Percentiles rank a stretch among this genome's conserved stretches.
These are phyloP conservation scores for Argentina anserina DNA, from an alignment of 306 rosid genomes.

Conservation along the genomic window DNA sequence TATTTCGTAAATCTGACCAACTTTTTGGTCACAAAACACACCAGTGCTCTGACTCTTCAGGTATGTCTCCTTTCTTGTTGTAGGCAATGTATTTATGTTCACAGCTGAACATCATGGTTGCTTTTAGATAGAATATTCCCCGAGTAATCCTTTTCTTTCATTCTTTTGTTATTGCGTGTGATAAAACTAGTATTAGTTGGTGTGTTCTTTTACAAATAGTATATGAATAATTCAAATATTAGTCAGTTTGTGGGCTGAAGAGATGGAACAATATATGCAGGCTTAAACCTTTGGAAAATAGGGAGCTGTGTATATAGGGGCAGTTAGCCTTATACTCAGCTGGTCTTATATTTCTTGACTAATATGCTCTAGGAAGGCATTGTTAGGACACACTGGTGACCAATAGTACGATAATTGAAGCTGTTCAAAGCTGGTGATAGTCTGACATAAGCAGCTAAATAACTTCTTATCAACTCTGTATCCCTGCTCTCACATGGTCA, in stretches of 20 bases:
- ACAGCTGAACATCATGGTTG: not conserved
- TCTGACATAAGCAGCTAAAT: not conserved
- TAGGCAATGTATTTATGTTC: not conserved
- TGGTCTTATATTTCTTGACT: not conserved
- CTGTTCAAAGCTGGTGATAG: not conserved
- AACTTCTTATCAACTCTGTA: not conserved
- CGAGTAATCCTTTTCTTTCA: too few species aligned
- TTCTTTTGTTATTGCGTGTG: not conserved
- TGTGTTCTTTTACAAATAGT: not conserved
- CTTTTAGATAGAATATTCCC: not conserved
- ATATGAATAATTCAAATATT: not conserved
- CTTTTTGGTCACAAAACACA: conserved; percentile 96
- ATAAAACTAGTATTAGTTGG: not conserved
- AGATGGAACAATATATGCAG: not conserved
- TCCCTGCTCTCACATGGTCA: not conserved
- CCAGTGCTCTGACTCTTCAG: conserved; percentile 99
- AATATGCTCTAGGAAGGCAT: not conserved
- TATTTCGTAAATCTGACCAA: conserved; percentile 97
- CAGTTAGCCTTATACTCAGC: not conserved
- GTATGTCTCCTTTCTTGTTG: conserved; percentile 40
- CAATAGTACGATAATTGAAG: not conserved
- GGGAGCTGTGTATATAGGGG: not conserved
- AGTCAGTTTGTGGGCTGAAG: not conserved
- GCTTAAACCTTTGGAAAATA: not conserved
- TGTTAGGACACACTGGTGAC: not conserved